Evolutionary conservation across 495 filamentous ascomycete genomes (phyloP).

Genomic region (Penicillium crystallinum): DNA sequence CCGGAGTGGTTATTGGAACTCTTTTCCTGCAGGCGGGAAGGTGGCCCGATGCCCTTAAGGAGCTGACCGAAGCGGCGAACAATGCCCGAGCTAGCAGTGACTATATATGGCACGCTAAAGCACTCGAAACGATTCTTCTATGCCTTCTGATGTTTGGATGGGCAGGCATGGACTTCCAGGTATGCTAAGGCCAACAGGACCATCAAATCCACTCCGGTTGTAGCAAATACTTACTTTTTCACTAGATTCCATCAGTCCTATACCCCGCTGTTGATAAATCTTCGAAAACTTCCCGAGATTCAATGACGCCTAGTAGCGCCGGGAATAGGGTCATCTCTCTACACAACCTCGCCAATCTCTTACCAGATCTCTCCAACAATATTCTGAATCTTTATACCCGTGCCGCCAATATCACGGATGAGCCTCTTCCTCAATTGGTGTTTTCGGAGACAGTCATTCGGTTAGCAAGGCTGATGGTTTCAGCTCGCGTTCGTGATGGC

Average conservation of each 20-base stretch:
- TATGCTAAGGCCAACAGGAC: conserved; percentile 31
- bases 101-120: conserved; percentile 95
- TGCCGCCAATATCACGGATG: conserved; percentile 67
- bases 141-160: conserved; percentile 80
- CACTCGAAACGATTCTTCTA: conserved; percentile 78
- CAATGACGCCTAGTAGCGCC: conserved; percentile 30
- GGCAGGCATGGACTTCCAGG: conserved; percentile 81
- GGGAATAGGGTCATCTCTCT: conserved; percentile 53
- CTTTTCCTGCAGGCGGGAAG: conserved; percentile 83
- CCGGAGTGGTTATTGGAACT: conserved; percentile 75
- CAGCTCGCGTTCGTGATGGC: conserved; percentile 64
- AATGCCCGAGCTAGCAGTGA: conserved; percentile 78
- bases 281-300: conserved; percentile 45
- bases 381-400: conserved; percentile 79
- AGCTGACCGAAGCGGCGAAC: conserved; percentile 73
- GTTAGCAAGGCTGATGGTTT: conserved; percentile 66
- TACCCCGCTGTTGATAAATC: conserved; percentile 54
- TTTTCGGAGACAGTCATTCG: conserved; percentile 80
- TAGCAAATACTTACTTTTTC: not conserved
- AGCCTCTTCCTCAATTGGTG: conserved; percentile 73
- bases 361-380: conserved; percentile 74
- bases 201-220: not conserved
- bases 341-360: conserved; percentile 55
- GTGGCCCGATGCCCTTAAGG: conserved; percentile 84
- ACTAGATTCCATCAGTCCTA: conserved; percentile 57